Conservation (phyloP, 805 yeast genomes). For the Kluyveromyces nonfermentans region DNA sequence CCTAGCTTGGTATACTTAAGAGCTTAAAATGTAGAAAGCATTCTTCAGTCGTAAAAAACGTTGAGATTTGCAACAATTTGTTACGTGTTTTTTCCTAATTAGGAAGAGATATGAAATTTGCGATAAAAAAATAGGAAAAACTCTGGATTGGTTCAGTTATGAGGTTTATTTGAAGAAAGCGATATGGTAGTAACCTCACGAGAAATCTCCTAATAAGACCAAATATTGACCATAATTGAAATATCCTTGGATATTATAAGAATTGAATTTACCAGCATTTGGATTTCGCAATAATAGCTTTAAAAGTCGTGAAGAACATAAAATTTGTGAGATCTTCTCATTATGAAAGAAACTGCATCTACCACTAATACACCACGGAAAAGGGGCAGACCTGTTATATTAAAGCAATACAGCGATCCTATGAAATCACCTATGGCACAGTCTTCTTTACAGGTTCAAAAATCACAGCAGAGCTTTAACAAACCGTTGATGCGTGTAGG, state of each 20-base stretch:
- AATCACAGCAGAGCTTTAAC: constrained; percentile 20
- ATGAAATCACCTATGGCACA: constrained; percentile 31
- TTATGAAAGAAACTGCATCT: not conserved
- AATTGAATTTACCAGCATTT: not conserved
- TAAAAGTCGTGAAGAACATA: not conserved
- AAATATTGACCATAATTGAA: not conserved
- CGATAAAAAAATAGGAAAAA: not conserved
- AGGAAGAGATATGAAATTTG: constrained; percentile 1
- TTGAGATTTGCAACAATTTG: not conserved
- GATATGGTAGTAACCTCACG: not conserved
- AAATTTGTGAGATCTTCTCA: not conserved
- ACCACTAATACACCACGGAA: constrained; percentile 8
- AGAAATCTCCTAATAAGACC: not conserved
- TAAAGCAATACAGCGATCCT: constrained; percentile 27
- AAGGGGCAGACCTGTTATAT: constrained; percentile 30
- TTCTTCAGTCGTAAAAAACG: not conserved
- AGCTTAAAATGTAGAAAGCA: not conserved
- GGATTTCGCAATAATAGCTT: not conserved
- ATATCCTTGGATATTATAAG: not conserved
- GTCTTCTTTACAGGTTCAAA: constrained; percentile 27
- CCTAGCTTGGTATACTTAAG: too few relatives aligned
- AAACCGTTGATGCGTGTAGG: constrained; percentile 30
- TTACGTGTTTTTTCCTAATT: constrained; percentile 3
- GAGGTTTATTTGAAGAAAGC: not conserved
- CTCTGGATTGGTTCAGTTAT: not conserved